Percentiles rank a stretch among this genome's conserved stretches.
Evolutionary conservation across 129 eudicot genomes (phyloP).

Genomic region (Rutidosis leptorrhynchoides): DNA sequence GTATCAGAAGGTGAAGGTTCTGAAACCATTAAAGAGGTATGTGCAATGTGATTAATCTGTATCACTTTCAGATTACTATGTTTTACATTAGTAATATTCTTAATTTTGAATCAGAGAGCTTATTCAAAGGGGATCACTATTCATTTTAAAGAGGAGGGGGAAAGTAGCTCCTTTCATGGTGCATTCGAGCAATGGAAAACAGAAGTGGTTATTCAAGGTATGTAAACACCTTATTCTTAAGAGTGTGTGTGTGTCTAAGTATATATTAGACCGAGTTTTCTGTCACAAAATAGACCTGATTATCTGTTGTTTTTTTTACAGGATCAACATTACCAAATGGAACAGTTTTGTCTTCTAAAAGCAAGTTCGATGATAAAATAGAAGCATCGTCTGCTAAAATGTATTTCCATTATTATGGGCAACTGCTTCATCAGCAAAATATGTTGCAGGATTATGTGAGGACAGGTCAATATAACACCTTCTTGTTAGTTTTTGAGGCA

Average conservation of each 20-base stretch:
- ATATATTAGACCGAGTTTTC: not conserved
- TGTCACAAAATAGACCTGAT: not conserved
- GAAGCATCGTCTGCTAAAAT: constrained; percentile 94
- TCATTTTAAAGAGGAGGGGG: constrained; percentile 83
- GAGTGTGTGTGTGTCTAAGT: not conserved
- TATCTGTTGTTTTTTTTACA: constrained; percentile 31
- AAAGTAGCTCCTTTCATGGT: constrained; percentile 69
- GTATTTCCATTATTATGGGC: constrained; percentile 97
- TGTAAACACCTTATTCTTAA: not conserved
- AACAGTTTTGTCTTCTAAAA: constrained; percentile 39
- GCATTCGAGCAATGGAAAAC: constrained; percentile 89
- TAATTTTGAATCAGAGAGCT: constrained; percentile 56
- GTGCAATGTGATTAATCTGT: constrained; percentile 2
- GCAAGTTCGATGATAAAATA: constrained; percentile 91
- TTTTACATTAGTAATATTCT: constrained; percentile 24
- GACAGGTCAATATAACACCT: constrained; percentile 61
- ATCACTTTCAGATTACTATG: not conserved
- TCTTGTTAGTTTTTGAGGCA: constrained; percentile 14
- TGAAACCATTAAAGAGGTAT: constrained; percentile 67
- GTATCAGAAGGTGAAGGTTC: constrained; percentile 58
- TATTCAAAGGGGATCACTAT: constrained; percentile 69
- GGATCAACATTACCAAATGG: constrained; percentile 64
- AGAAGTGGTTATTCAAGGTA: constrained; percentile 58
- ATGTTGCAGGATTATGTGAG: constrained; percentile 99
- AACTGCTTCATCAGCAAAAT: constrained; percentile 93